phyloP scores from a whole-genome alignment of 352 stramenopile genomes.

The Labyrinthula sp. region DNA sequence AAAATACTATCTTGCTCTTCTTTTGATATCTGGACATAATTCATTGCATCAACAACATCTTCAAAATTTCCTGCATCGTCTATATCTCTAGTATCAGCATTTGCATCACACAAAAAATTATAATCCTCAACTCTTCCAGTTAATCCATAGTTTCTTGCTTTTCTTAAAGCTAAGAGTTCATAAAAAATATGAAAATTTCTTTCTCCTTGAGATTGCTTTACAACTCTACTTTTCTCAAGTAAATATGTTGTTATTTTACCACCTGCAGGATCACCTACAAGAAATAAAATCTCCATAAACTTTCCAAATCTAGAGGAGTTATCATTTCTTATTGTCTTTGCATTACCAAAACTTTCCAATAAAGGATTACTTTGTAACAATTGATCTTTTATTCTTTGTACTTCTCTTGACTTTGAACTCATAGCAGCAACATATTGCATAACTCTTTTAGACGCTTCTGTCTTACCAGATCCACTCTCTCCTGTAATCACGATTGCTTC shows the following conservation, averaged over 20 bases:
- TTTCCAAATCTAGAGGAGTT: constrained; percentile 85
- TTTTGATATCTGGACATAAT: constrained; percentile 54
- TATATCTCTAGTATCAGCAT: constrained; percentile 48
- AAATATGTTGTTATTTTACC: constrained; percentile 41
- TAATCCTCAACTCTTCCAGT: too few relatives aligned
- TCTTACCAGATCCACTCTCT: constrained; percentile 76
- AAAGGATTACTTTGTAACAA: constrained; percentile 32
- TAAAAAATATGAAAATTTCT: constrained; percentile 75
- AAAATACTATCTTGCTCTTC: constrained; percentile 73
- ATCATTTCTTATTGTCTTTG: constrained; percentile 78
- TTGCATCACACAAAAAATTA: too few relatives aligned
- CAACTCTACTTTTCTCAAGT: constrained; percentile 61
- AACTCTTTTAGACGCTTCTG: constrained; percentile 79
- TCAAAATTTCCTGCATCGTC: constrained; percentile 60
- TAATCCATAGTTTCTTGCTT: constrained; percentile 52
- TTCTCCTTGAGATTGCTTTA: constrained; percentile 51
- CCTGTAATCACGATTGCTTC: constrained; percentile 71
- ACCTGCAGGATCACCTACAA: constrained; percentile 16
- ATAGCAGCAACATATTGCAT: constrained; percentile 78
- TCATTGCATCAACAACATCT: constrained; percentile 34
- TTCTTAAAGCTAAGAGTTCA: constrained; percentile 53
- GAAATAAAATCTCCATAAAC: constrained; percentile 88
- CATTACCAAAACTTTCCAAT: constrained; percentile 86
- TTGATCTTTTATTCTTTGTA: constrained; percentile 42
- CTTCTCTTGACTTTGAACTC: constrained; percentile 12